Evolutionary conservation across 331 rosid genomes (phyloP).

Genomic region (Prunus yedoensis): DNA sequence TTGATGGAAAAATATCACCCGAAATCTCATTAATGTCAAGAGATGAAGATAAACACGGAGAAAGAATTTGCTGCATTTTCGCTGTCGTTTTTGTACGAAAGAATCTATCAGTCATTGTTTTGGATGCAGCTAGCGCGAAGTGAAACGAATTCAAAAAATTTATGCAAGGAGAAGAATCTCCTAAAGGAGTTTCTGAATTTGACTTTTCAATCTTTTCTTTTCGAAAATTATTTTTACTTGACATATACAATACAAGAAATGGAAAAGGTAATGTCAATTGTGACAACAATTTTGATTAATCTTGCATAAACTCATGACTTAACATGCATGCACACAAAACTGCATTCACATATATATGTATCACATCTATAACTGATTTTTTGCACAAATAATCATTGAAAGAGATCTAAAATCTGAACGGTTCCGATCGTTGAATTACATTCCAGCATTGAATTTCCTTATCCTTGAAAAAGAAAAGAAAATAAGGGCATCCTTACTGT

Average conservation of each 20-base stretch:
- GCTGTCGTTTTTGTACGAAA: not conserved
- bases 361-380: too few species aligned
- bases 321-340: not conserved
- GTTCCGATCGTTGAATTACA: too few species aligned
- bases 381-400: too few species aligned
- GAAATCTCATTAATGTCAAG: slow-evolving; percentile 18
- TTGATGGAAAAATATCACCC: slow-evolving; percentile 39
- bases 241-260: not conserved
- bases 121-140: not conserved
- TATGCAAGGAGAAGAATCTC: not conserved
- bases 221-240: not conserved
- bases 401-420: too few species aligned
- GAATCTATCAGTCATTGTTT: not conserved
- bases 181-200: not conserved
- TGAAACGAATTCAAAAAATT: not conserved
- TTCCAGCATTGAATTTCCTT: too few species aligned
- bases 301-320: not conserved
- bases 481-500: too few species aligned
- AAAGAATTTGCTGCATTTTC: not conserved
- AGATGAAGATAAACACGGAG: slow-evolving; percentile 4
- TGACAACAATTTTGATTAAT: not conserved
- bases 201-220: not conserved
- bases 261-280: not conserved
- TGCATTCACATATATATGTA: not conserved
- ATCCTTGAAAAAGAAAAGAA: too few species aligned